A percentile compares a stretch with the other conserved stretches of the same genome.
phyloP scores from a whole-genome alignment of 345 rosid species.

The Punica granatum region DNA sequence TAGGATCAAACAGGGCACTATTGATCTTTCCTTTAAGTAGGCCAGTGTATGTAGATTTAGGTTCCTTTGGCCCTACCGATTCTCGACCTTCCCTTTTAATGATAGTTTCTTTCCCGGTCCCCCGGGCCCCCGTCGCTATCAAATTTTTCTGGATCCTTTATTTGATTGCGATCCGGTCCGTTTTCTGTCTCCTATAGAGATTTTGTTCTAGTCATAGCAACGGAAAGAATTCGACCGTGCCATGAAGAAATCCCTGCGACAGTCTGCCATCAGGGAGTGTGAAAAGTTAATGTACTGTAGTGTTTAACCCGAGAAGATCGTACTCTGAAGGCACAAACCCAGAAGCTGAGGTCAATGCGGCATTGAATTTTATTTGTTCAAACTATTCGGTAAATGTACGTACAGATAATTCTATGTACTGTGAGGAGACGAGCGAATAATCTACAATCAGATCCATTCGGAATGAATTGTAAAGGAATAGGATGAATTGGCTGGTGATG shows the following conservation, averaged over 20 bases:
- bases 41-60: not conserved
- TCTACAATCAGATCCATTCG: constrained; percentile 19
- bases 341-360: not conserved
- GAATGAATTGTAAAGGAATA: constrained; percentile 14
- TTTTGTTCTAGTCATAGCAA: not conserved
- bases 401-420: constrained; percentile 20
- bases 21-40: constrained; percentile 1
- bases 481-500: constrained; percentile 10
- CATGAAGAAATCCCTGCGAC: not conserved
- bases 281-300: not conserved
- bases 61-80: not conserved
- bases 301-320: no score
- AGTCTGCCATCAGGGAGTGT: no score
- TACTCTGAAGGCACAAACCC: no score
- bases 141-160: constrained; percentile 7
- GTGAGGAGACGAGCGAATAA: constrained; percentile 14
- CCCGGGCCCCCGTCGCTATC: constrained; percentile 6
- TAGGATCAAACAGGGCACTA: not conserved
- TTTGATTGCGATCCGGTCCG: not conserved
- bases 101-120: constrained; percentile 3
- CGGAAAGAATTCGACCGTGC: not conserved
- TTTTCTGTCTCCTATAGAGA: not conserved
- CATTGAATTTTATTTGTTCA: not conserved
- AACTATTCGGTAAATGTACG: constrained; percentile 1
- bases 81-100: not conserved